A percentile compares a stretch with the other conserved stretches of the same genome.
Conservation (phyloP, 2,329 filamentous ascomycete species). For the Metarhizium rileyi region DNA sequence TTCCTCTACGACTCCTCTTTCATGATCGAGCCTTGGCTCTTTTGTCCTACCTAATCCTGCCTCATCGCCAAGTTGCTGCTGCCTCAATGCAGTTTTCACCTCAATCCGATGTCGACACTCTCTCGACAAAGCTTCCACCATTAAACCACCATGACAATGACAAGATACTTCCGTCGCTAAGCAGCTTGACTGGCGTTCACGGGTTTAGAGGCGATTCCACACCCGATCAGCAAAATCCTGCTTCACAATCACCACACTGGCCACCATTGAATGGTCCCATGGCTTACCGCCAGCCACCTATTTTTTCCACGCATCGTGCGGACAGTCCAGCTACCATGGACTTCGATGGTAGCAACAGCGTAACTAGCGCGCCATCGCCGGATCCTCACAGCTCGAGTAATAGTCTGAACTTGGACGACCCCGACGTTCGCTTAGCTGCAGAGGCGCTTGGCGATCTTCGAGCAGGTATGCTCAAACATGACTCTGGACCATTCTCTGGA, state of each 20-base stretch:
- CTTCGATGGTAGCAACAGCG: slow-evolving; percentile 30
- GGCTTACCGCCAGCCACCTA: slow-evolving; percentile 25
- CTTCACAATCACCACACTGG: slow-evolving; percentile 29
- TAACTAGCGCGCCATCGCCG: slow-evolving; percentile 33
- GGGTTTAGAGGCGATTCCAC: slow-evolving; percentile 13
- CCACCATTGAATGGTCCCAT: slow-evolving; percentile 39
- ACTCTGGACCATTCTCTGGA: background rate
- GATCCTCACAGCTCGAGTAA: slow-evolving; percentile 35
- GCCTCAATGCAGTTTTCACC: slow-evolving; percentile 17
- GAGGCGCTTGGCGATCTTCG: slow-evolving; percentile 67
- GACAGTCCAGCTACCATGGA: slow-evolving; percentile 41
- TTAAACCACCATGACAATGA: slow-evolving; percentile 18
- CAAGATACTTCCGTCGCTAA: slow-evolving; percentile 26
- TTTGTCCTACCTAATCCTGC: background rate
- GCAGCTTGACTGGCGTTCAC: slow-evolving; percentile 23
- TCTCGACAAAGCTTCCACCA: slow-evolving; percentile 17
- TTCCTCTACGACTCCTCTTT: background rate
- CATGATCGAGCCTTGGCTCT: background rate
- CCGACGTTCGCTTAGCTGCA: slow-evolving; percentile 60
- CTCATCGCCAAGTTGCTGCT: background rate
- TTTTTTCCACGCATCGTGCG: slow-evolving; percentile 20
- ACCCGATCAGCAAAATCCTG: slow-evolving; percentile 9
- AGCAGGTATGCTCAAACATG: slow-evolving; percentile 25
- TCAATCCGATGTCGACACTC: slow-evolving; percentile 16
- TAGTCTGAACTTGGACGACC: slow-evolving; percentile 50